Base-by-base conservation (phyloP, 2,329 filamentous ascomycete species). In the Xylaria hypoxylon region DNA sequence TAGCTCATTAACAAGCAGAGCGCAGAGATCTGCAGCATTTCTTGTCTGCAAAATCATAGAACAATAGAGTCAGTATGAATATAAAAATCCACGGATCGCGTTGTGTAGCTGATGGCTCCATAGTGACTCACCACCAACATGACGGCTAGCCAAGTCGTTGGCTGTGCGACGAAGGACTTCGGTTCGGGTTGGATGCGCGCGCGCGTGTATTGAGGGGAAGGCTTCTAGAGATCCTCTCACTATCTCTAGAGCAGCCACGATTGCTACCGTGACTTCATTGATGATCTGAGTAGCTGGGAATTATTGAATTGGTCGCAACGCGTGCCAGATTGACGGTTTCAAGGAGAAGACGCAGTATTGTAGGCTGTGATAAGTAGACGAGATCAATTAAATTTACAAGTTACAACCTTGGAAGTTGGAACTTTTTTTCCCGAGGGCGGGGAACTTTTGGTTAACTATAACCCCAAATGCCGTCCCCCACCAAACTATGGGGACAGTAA, bases 1-100 rank as follows among this genome's bases (percentile, higher is more conserved):
- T 66, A 92, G 86, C 78, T 97, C 94, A 77, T 94, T 90, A 70
- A 98, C 90, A 70, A 97, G 87, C 78, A 97, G 89, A 83, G 90
- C 88, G 84, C 93, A 97, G 77, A 98, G 92, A 87, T 97, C 93
- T 76, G 91, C 89, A 72, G 92, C 86, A 78, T 92, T 87, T 83
- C 93, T 89, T 68, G 88, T 89, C 88, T 90, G 70, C 15, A n/a
- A 52, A 45, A 60, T 58, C 26, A 55, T n/a, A 7, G 58, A 28
- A 40, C 2, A 24, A 48, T 26, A 24, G 64, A 33, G 72, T 80
- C 66, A 80, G 76, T 59, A 63, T 24, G 35, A 7, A 45, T 42
- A 38, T 15, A 38, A 15, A 15, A 4, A 11, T 19, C 3, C 35
- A 26, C 38, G 38, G 15, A 47, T 48, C 15, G 44, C 44, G 26